Evolutionary conservation across 1,284 basidiomycete species (phyloP).

Genomic region (Somion occarium): DNA sequence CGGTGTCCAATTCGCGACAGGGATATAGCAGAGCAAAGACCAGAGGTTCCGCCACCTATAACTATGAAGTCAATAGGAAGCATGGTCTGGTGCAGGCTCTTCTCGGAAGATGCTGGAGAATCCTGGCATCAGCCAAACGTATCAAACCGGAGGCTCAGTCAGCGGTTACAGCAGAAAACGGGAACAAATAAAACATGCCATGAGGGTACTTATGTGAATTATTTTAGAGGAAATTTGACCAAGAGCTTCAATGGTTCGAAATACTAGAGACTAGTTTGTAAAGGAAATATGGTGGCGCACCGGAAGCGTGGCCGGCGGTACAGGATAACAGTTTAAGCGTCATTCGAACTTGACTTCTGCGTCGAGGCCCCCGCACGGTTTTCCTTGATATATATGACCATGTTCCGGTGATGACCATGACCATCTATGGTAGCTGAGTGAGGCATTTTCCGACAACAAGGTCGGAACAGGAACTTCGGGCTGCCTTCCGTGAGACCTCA

Average conservation of each 20-base stretch:
- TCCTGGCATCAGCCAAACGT: not conserved
- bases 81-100: slow-evolving; percentile 7
- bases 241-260: not conserved
- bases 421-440: not conserved
- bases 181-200: too few species aligned
- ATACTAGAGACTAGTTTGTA: too few species aligned
- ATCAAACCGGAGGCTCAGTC: too few species aligned
- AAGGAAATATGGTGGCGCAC: not conserved
- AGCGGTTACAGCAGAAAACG: too few species aligned
- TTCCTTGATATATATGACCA: not conserved
- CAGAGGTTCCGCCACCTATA: slow-evolving; percentile 26
- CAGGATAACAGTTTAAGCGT: not conserved
- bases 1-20: slow-evolving; percentile 26
- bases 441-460: not conserved
- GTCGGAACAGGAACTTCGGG: too few species aligned
- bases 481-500: too few species aligned
- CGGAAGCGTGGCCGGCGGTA: not conserved
- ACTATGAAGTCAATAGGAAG: slow-evolving; percentile 26
- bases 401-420: not conserved
- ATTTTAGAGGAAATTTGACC: not conserved
- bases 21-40: slow-evolving; percentile 25
- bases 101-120: slow-evolving; percentile 1
- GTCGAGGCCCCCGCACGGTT: not conserved
- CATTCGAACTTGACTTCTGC: not conserved
- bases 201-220: not conserved